Evolutionary conservation across 225 moss, liverwort and hornwort genomes (phyloP).

Genomic region (Sphagnum contortum): DNA sequence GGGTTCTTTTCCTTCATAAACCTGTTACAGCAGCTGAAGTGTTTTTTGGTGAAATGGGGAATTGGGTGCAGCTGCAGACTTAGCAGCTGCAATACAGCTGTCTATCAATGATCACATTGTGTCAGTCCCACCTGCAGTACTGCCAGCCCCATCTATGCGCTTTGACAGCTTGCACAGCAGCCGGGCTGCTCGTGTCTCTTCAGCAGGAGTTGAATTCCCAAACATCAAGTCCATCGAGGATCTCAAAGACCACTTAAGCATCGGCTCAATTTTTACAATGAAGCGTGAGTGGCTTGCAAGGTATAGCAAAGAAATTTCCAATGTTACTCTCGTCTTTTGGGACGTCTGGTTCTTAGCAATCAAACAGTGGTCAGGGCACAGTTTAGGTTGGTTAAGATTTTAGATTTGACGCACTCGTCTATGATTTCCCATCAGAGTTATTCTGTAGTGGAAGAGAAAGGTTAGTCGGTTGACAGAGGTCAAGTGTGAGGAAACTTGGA

Average conservation of each 20-base stretch:
- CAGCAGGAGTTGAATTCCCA: slow-evolving; percentile 66
- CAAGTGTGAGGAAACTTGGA: too few species aligned
- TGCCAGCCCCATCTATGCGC: slow-evolving; percentile 69
- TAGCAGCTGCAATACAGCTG: slow-evolving; percentile 94
- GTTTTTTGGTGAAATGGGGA: not conserved
- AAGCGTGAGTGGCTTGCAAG: slow-evolving; percentile 98
- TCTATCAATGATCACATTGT: slow-evolving; percentile 82
- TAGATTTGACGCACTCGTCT: too few species aligned
- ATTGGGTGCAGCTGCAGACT: slow-evolving; percentile 75
- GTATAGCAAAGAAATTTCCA: slow-evolving; percentile 14
- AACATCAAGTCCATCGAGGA: slow-evolving; percentile 96
- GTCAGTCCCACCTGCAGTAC: slow-evolving; percentile 68
- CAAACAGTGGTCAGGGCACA: too few species aligned
- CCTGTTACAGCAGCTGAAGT: too few species aligned
- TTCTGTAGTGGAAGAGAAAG: too few species aligned
- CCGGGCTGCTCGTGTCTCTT: slow-evolving; percentile 83
- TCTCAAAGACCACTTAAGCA: slow-evolving; percentile 93
- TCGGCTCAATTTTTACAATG: slow-evolving; percentile 96
- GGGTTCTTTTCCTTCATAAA: too few species aligned
- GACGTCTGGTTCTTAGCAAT: too few species aligned
- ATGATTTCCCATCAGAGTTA: too few species aligned
- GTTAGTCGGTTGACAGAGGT: too few species aligned
- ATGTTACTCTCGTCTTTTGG: too few species aligned
- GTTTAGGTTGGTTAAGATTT: too few species aligned
- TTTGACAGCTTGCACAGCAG: slow-evolving; percentile 73